phyloP scores from a whole-genome alignment of 768 basidiomycete species.

The Galerina sulciceps region DNA sequence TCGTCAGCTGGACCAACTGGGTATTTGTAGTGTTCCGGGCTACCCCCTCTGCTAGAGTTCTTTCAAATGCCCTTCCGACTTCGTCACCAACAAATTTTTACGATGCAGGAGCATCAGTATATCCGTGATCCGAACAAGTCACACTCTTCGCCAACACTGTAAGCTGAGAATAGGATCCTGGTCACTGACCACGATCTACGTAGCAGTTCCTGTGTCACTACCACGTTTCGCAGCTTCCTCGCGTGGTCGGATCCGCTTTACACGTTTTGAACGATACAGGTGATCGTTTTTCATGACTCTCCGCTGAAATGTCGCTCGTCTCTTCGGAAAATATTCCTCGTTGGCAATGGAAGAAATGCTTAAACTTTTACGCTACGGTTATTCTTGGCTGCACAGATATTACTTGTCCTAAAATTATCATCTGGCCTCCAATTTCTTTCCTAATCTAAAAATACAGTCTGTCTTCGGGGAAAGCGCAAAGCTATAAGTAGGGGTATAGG shows the following conservation, averaged over 20 bases:
- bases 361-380: too few species aligned
- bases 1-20: too few species aligned
- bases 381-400: too few species aligned
- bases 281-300: not conserved
- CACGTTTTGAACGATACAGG: not conserved
- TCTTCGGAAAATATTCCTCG: conserved; percentile 9
- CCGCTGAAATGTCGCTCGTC: conserved; percentile 5
- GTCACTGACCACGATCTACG: not conserved
- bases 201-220: not conserved
- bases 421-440: too few species aligned
- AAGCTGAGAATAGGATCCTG: not conserved
- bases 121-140: not conserved
- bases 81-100: not conserved
- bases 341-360: not conserved
- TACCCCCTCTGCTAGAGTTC: not conserved
- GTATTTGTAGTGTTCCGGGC: too few species aligned
- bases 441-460: too few species aligned
- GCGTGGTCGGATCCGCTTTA: not conserved
- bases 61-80: not conserved
- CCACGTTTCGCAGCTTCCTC: conserved; percentile 1
- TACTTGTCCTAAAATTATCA: too few species aligned
- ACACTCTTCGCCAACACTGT: not conserved
- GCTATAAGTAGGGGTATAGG: not conserved
- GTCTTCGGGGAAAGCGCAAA: not conserved
- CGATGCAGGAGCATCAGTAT: not conserved